Percentiles rank a stretch among this genome's conserved stretches.
These are phyloP conservation scores for Populus alba DNA, from an alignment of 345 rosid genomes.

Conservation along the genomic window DNA sequence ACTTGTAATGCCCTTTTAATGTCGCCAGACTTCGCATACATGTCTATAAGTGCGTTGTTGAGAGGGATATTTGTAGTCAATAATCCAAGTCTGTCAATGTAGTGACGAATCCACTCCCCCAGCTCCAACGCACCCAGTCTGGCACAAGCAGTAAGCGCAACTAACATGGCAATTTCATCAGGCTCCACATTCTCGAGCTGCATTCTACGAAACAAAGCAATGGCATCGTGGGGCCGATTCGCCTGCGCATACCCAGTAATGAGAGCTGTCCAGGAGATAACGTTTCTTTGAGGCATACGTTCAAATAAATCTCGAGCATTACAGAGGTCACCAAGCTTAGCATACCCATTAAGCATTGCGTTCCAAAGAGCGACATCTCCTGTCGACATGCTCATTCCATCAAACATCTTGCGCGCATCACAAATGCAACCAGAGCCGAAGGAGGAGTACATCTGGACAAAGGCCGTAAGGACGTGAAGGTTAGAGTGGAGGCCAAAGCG, in stretches of 20 bases:
- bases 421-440: constrained; percentile 8
- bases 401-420: constrained; percentile 62
- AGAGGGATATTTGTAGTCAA: constrained; percentile 41
- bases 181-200: constrained; percentile 53
- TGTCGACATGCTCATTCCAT: constrained; percentile 24
- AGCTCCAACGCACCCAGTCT: constrained; percentile 55
- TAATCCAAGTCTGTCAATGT: constrained; percentile 37
- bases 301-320: constrained; percentile 47
- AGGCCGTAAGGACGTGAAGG: constrained; percentile 46
- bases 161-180: constrained; percentile 61
- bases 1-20: constrained; percentile 50
- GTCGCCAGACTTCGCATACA: constrained; percentile 69
- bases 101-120: constrained; percentile 59
- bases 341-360: constrained; percentile 55
- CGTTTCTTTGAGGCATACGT: constrained; percentile 51
- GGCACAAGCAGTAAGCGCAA: constrained; percentile 69
- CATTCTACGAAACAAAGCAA: constrained; percentile 55
- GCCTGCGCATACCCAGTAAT: constrained; percentile 60
- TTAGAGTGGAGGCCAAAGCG: constrained; percentile 44
- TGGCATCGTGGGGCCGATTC: constrained; percentile 47
- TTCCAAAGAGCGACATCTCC: constrained; percentile 52
- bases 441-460: constrained; percentile 53
- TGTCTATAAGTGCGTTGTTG: constrained; percentile 61
- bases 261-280: constrained; percentile 68
- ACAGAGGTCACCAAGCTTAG: constrained; percentile 44